phyloP scores from a whole-genome alignment of 768 basidiomycete genomes.

The Russula compacta region DNA sequence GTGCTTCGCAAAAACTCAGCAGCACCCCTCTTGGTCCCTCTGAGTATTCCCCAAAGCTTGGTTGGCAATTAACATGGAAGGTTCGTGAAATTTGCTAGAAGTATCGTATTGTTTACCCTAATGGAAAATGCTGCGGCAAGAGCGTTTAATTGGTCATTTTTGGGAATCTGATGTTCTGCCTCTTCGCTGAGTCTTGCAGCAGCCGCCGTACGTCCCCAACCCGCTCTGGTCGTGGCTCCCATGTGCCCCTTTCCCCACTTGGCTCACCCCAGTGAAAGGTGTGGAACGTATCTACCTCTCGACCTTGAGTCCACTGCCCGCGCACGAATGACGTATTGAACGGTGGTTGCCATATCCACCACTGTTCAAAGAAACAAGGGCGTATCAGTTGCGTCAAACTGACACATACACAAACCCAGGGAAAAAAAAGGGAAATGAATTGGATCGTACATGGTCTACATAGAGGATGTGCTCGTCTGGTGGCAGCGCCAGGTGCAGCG shows the following conservation, averaged over 20 bases:
- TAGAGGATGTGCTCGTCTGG: constrained; percentile 34
- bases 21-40: not conserved
- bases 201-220: constrained; percentile 32
- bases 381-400: not conserved
- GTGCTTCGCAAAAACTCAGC: constrained; percentile 13
- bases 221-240: constrained; percentile 29
- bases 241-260: constrained; percentile 25
- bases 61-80: not conserved
- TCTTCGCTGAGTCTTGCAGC: constrained; percentile 31
- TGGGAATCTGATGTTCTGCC: constrained; percentile 30
- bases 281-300: constrained; percentile 44
- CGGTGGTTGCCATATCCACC: constrained; percentile 42
- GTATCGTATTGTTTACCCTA: not conserved
- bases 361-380: constrained; percentile 21
- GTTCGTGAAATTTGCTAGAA: not conserved
- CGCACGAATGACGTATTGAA: constrained; percentile 40
- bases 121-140: not conserved
- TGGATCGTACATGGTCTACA: constrained; percentile 36
- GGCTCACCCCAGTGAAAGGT: constrained; percentile 42
- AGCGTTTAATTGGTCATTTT: not conserved
- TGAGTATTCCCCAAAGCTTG: not conserved
- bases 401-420: not conserved
- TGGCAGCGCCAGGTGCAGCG: constrained; percentile 35
- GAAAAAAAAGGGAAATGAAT: not conserved
- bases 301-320: constrained; percentile 36